Conservation (phyloP, 768 basidiomycete species). For the Psilocybe subaeruginosa region DNA sequence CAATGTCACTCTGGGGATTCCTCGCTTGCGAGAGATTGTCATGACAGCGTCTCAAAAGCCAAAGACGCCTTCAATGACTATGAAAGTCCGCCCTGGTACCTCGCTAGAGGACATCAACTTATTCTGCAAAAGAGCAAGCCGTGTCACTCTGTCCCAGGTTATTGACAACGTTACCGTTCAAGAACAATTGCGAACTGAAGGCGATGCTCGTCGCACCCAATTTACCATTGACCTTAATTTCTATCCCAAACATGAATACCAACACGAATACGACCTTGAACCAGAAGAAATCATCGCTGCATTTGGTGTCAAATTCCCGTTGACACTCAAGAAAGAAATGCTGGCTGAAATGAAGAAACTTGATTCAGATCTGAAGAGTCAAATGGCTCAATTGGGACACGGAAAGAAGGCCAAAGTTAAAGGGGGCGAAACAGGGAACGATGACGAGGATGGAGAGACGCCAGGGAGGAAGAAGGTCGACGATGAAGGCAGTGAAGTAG, state of each 20-base stretch:
- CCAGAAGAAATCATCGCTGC: slow-evolving; percentile 71
- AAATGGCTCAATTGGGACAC: slow-evolving; percentile 83
- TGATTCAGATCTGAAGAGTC: slow-evolving; percentile 75
- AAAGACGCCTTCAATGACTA: slow-evolving; percentile 96
- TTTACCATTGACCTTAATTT: slow-evolving; percentile 84
- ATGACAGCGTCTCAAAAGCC: slow-evolving; percentile 98
- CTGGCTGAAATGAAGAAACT: slow-evolving; percentile 83
- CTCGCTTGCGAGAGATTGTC: slow-evolving; percentile 96
- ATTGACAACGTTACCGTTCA: slow-evolving; percentile 82
- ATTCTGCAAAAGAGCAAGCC: slow-evolving; percentile 91
- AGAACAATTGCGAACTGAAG: slow-evolving; percentile 72
- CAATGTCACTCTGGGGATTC: slow-evolving; percentile 98
- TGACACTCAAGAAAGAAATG: slow-evolving; percentile 85
- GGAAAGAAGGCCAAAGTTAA: slow-evolving; percentile 59
- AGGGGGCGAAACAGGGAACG: slow-evolving; percentile 48
- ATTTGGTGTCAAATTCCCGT: slow-evolving; percentile 77
- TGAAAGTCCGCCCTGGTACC: slow-evolving; percentile 63
- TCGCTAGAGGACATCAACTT: slow-evolving; percentile 57
- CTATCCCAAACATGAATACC: slow-evolving; percentile 86
- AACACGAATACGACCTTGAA: slow-evolving; percentile 78
- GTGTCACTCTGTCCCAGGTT: slow-evolving; percentile 85
- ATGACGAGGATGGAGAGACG: slow-evolving; percentile 45
- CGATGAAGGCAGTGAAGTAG: slow-evolving; percentile 75
- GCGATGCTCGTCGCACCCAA: slow-evolving; percentile 70
- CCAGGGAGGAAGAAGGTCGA: slow-evolving; percentile 43